Conservation (phyloP, 2,329 filamentous ascomycete species). For the Parasarocladium wereldwijsianum region DNA sequence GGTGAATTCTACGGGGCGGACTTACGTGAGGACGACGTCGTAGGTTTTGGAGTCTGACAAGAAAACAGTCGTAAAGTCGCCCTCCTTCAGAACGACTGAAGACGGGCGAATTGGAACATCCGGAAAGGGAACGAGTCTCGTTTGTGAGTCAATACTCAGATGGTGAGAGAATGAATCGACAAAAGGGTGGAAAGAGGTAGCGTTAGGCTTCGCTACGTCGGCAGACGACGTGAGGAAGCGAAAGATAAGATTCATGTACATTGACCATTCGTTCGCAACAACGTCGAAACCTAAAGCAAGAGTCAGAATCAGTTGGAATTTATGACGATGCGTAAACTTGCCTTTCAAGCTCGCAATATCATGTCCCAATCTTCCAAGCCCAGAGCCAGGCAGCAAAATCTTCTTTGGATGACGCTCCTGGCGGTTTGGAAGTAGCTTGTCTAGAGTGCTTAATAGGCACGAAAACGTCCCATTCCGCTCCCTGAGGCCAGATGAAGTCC, state of each 20-base stretch:
- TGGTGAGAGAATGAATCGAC: constrained; percentile 43
- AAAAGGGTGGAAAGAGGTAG: constrained; percentile 31
- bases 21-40: constrained; percentile 36
- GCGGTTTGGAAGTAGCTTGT: constrained; percentile 16
- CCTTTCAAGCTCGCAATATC: constrained; percentile 29
- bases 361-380: constrained; percentile 35
- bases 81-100: constrained; percentile 33
- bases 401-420: constrained; percentile 11
- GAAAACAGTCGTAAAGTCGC: constrained; percentile 36
- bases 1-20: too few species aligned
- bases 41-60: constrained; percentile 15
- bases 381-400: constrained; percentile 36
- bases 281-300: constrained; percentile 28
- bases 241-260: constrained; percentile 40
- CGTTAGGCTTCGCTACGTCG: constrained; percentile 6
- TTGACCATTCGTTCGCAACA: constrained; percentile 41
- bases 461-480: constrained; percentile 29
- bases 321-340: constrained; percentile 7
- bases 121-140: constrained; percentile 29
- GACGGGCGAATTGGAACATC: constrained; percentile 19
- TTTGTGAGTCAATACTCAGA: constrained; percentile 28
- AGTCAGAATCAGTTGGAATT: not conserved
- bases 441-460: constrained; percentile 20
- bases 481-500: constrained; percentile 28
- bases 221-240: constrained; percentile 26